Evolutionary conservation across 208 protist genomes (phyloP).

Genomic region (Trypanosomatidae sp.): DNA sequence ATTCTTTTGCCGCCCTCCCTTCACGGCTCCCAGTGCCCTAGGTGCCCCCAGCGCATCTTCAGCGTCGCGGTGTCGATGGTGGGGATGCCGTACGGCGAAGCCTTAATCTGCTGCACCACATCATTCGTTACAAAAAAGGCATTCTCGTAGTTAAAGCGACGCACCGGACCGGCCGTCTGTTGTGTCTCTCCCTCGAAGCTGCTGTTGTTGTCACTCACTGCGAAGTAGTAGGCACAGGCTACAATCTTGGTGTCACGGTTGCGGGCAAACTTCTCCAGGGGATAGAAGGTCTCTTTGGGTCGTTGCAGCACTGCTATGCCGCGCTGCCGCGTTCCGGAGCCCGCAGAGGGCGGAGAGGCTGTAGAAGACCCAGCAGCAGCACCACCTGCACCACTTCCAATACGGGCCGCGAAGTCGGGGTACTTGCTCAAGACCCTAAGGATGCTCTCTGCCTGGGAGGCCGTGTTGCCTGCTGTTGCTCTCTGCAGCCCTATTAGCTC

Average conservation of each 20-base stretch:
- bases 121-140: constrained; percentile 11
- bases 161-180: no score
- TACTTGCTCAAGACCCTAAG: neutral
- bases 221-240: constrained; percentile 15
- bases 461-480: neutral
- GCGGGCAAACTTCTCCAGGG: constrained; percentile 6
- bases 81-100: constrained; percentile 11
- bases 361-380: no score
- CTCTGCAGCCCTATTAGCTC: constrained; percentile 8
- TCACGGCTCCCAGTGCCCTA: no score
- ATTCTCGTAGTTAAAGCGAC: neutral
- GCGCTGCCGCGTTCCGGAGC: neutral
- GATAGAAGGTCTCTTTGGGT: constrained; percentile 3
- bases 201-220: fast-evolving
- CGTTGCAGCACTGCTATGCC: neutral
- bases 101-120: constrained; percentile 13
- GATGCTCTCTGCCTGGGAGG: neutral
- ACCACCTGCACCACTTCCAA: no score
- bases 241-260: constrained; percentile 10
- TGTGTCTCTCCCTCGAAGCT: no score
- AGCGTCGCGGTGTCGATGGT: constrained; percentile 4
- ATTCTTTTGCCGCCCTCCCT: no score
- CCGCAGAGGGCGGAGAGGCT: neutral
- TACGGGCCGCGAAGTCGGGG: neutral
- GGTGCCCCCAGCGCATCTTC: neutral